Conservation (phyloP, 2,329 filamentous ascomycete species). For the Purpureocillium takamizusanense region DNA sequence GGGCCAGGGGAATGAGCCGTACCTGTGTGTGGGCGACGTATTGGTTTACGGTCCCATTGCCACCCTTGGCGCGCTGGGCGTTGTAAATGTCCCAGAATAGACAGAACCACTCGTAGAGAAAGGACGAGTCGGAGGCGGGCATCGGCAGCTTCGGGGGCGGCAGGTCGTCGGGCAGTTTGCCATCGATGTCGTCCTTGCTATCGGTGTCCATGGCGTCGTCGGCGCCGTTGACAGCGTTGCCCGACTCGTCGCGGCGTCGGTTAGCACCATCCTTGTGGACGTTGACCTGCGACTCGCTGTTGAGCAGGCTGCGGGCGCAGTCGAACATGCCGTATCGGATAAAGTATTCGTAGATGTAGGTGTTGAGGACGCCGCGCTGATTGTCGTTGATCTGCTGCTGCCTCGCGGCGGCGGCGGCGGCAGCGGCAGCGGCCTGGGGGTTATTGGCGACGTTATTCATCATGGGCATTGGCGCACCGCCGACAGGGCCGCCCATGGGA, state of each 20-base stretch:
- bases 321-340: slow-evolving; percentile 78
- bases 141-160: slow-evolving; percentile 63
- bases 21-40: slow-evolving; percentile 83
- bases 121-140: slow-evolving; percentile 62
- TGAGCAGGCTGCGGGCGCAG: slow-evolving; percentile 66
- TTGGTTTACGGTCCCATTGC: slow-evolving; percentile 55
- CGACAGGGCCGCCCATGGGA: slow-evolving; percentile 59
- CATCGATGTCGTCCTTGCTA: slow-evolving; percentile 64
- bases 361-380: slow-evolving; percentile 59
- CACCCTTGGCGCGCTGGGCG: slow-evolving; percentile 65
- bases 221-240: slow-evolving; percentile 58
- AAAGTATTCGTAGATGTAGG: slow-evolving; percentile 89
- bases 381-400: slow-evolving; percentile 35
- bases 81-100: slow-evolving; percentile 95
- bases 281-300: slow-evolving; percentile 57
- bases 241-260: slow-evolving; percentile 57
- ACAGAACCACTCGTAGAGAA: slow-evolving; percentile 96
- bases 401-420: slow-evolving; percentile 19
- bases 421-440: slow-evolving; percentile 22
- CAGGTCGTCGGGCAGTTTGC: slow-evolving; percentile 70
- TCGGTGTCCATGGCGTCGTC: slow-evolving; percentile 79
- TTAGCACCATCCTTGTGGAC: slow-evolving; percentile 61
- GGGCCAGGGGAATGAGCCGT: slow-evolving; percentile 15
- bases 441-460: slow-evolving; percentile 50
- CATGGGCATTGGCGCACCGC: slow-evolving; percentile 51